Base-by-base conservation (phyloP, 495 filamentous ascomycete genomes). In the Ramalina intermedia region DNA sequence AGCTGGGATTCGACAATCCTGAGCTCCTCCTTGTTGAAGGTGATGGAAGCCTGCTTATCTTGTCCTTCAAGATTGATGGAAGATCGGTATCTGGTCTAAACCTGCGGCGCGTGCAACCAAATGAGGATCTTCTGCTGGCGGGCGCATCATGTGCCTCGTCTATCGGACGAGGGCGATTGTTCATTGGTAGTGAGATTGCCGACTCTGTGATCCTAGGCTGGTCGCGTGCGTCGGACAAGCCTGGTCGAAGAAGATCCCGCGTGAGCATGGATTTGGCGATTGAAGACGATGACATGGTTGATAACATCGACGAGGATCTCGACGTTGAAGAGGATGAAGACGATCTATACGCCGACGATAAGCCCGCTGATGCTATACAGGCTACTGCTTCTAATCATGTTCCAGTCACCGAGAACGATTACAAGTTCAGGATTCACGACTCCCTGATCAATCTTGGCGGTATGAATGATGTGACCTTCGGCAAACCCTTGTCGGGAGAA, bases 11-110 rank as follows among this genome's bases (percentile, higher is more conserved):
- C 13, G 80, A 84, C 39, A 80, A 73, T 35, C 82, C 86, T 8
- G 90, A 96, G 51, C 68, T 95, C 45, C 69, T 99, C 18, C 70
- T 98, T n/a, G 72, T 89, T 23, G 75, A 94, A 36, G 78, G 79
- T 37, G 81, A 79, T 47, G 93, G 91, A 1, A 72, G 79, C 33
- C 71, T 93, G 41, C 77, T 78, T 13, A 72, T 89, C 24, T 65
- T 96, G 18, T 82, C 73, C 35, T 95, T 99, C 66, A 81, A 77
- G 49, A 75, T 95, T 43, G 88, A 94, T 61, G 91, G 91, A n/a
- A 75, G 90, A 40, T 91, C 86, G 8, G 86, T 99, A 21, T 94
- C 88, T 36, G 87, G 88, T 6, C 69, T 96, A 27, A 75, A 73
- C 5, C 61, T 98, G 41, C 76, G 75, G 43, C 63, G 75, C 14